phyloP scores from a whole-genome alignment of 164 flowering plant genomes.

The Chimonanthus praecox region DNA sequence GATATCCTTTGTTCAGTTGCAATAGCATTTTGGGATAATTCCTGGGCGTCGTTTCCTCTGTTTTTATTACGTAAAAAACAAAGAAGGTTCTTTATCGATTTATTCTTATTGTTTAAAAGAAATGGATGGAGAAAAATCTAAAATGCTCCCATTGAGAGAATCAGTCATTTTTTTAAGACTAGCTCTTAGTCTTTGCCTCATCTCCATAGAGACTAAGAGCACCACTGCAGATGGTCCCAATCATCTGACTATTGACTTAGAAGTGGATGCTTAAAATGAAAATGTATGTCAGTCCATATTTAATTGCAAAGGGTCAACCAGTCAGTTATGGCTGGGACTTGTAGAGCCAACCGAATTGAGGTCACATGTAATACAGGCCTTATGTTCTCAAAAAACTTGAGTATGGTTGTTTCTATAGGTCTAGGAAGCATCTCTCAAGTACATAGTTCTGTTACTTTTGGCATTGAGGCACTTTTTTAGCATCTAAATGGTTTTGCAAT shows the following conservation, averaged over 20 bases:
- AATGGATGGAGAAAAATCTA: not conserved
- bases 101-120: not conserved
- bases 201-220: no score
- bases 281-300: not conserved
- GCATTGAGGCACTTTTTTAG: no score
- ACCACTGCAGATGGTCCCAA: not conserved
- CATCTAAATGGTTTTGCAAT: no score
- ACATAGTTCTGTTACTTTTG: no score
- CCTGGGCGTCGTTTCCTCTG: not conserved
- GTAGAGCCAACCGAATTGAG: not conserved
- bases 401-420: no score
- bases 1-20: slow-evolving; percentile 67
- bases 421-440: no score
- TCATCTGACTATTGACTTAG: not conserved
- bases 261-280: not conserved
- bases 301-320: not conserved
- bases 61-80: not conserved
- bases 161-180: no score
- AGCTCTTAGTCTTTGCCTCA: no score
- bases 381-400: no score
- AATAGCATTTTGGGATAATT: not conserved
- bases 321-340: not conserved
- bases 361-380: no score
- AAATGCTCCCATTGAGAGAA: not conserved
- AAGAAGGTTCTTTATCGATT: not conserved